Percentiles rank a stretch among this genome's conserved stretches.
phyloP scores from a whole-genome alignment of 2,329 filamentous ascomycete genomes.

The Hypoxylon sp. region DNA sequence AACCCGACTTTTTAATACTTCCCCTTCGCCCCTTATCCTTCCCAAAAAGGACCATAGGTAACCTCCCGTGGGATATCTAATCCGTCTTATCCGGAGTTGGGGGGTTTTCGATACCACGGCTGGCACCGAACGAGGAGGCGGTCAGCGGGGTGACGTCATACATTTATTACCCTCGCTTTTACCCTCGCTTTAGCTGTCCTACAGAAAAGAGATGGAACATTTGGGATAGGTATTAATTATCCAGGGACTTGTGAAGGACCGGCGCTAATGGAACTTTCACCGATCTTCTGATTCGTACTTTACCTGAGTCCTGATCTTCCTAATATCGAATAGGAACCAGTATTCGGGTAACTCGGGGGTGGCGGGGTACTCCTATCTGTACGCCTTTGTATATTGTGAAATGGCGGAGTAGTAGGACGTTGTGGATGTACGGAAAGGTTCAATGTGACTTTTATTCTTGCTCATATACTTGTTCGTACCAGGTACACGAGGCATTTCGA shows the following conservation, averaged over 20 bases:
- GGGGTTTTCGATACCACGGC: not conserved
- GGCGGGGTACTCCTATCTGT: not conserved
- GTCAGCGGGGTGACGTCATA: not conserved
- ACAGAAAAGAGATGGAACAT: not conserved
- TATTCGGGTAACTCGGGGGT: not conserved
- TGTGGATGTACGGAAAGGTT: too few relatives aligned
- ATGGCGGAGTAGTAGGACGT: too few relatives aligned
- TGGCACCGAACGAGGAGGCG: not conserved
- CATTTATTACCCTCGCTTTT: not conserved
- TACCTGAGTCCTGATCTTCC: constrained; percentile 1
- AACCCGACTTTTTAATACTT: not conserved
- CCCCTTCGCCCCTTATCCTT: not conserved
- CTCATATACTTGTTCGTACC: not conserved
- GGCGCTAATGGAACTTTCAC: not conserved
- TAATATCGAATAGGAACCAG: not conserved
- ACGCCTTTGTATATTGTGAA: too few relatives aligned
- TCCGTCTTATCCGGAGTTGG: not conserved
- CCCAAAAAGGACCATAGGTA: not conserved
- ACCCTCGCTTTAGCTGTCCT: not conserved
- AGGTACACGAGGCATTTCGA: not conserved
- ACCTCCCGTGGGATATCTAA: not conserved
- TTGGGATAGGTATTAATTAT: too few relatives aligned
- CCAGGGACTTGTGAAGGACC: not conserved
- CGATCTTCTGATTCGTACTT: constrained; percentile 22
- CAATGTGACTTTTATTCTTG: not conserved